Evolutionary conservation across 371 early-diverging fungal species (phyloP), one percentile per base, ranked within the genome.

Genomic region (Zychaea mexicana): DNA sequence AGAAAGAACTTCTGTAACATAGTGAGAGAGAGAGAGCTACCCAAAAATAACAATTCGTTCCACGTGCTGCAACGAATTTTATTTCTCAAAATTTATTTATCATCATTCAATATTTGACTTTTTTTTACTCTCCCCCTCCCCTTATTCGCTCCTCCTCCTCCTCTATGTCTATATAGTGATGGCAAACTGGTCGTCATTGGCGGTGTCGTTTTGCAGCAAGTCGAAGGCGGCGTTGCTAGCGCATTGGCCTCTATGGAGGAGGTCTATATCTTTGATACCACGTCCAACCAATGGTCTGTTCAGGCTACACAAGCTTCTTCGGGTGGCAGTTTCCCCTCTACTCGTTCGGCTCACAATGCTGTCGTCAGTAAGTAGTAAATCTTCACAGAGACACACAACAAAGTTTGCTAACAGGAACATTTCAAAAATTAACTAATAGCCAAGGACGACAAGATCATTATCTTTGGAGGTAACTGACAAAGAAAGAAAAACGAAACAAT

Each of bases 401-500:
- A n/a, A n/a, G n/a, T n/a, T n/a, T n/a, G n/a, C n/a, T n/a, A n/a
- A n/a, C n/a, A n/a, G n/a, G n/a, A n/a, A n/a, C n/a, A n/a, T n/a
- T n/a, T n/a, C n/a, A n/a, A n/a, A n/a, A n/a, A n/a, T n/a, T n/a
- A n/a, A n/a, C n/a, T n/a, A 28, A 27, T 69, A 76, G 76, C 72
- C 49, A 57, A 70, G 45, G 75, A 74, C 42, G 69, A 77, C 54
- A 71, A 75, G 57, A 78, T 81, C 36, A 60, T 77, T 45, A 47
- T 81, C 49, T 77, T 81, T 70, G 82, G 82, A 59, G 82, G 81
- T 76, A 71, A 66, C 63, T 31, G n/a, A n/a, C n/a, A n/a, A n/a
- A n/a, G n/a, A n/a, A n/a, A n/a, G n/a, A n/a, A n/a, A n/a, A n/a
- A n/a, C n/a, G n/a, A 56, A 57, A 32, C 57, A 57, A 19, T 57